Conservation (phyloP, 164 flowering plant genomes). For the Chimonanthus praecox region DNA sequence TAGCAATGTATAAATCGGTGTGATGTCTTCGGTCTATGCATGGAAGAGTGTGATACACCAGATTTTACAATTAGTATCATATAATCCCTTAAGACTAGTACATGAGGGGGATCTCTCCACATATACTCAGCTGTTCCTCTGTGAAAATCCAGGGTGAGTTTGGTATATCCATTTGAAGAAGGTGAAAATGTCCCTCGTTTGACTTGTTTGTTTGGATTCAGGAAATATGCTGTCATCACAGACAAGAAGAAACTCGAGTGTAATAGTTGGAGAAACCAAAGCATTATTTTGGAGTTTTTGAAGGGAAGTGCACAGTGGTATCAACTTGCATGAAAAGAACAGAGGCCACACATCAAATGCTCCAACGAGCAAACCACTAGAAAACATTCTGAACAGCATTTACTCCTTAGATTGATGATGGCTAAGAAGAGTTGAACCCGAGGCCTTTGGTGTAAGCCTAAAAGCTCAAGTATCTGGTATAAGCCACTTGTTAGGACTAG, state of each 20-base stretch:
- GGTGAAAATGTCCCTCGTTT: neutral
- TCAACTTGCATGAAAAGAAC: neutral
- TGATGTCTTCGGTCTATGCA: neutral
- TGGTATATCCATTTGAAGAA: neutral
- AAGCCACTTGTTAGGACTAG: too few species aligned
- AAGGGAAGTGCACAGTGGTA: neutral
- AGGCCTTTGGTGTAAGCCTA: too few species aligned
- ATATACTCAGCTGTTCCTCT: neutral
- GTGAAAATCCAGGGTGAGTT: neutral
- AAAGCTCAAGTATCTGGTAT: too few species aligned
- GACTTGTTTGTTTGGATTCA: neutral
- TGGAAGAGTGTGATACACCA: neutral
- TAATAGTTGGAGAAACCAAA: slow-evolving; percentile 15
- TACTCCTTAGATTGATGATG: too few species aligned
- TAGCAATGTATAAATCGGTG: neutral
- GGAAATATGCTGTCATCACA: neutral
- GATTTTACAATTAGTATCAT: neutral
- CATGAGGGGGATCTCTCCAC: neutral
- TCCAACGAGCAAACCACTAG: too few species aligned
- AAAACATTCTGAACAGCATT: too few species aligned
- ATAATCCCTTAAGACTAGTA: neutral
- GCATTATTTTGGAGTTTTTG: slow-evolving; percentile 13
- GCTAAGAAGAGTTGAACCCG: too few species aligned
- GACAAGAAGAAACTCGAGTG: slow-evolving; percentile 8
- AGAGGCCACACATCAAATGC: neutral